Base-by-base conservation (phyloP, 163 green algal species). In the Botryococcus braunii region DNA sequence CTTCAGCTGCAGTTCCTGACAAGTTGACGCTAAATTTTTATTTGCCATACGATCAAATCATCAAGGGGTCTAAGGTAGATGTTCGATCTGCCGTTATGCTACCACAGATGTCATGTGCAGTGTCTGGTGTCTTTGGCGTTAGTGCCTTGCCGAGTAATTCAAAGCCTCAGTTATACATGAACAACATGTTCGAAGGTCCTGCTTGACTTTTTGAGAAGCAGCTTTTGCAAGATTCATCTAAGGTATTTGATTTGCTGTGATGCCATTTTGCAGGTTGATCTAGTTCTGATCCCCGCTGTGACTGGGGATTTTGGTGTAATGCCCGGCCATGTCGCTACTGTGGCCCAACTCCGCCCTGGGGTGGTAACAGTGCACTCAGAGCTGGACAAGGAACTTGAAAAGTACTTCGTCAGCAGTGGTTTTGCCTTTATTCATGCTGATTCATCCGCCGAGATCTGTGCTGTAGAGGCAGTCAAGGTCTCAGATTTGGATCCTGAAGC, bases 351-450 rank as follows among this genome's bases (percentile, higher is more conserved):
- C 27, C 84, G 85, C 66, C 94, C 95, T 3, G 95, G 95, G 13
- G 71, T 99, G 4, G 83, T 99, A 2, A 90, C 89, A 35, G 82
- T 99, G 17, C 83, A 96, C 67, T 89, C 80, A 34, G 85, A 93
- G 68, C 62, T 89, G 67, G 93, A 96, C 69, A 91, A 91, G 46
- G 86, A 95, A 2, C 79, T 93, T 39, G 79, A 92, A 49, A 97
- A 97, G 79, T 96, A 86, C 74, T 97, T 97, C 77, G 86, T 97
- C 58, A 85, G 73, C 52, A 69, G 66, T 37, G 74, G 73, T 48
- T 99, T 97, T 79, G 95, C 94, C 4, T 98, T 99, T 68, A 85
- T 98, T 38, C 94, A 99, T 77, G 83, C 91, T 40, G 92, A 98
- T 81, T 92, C 83, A 47, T 82, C 84, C 6, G 78, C 92, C 21